A percentile compares a stretch with the other conserved stretches of the same genome.
These are phyloP conservation scores for Wallacemonas collosoma DNA, from an alignment of 208 protist genomes.

Conservation along the genomic window DNA sequence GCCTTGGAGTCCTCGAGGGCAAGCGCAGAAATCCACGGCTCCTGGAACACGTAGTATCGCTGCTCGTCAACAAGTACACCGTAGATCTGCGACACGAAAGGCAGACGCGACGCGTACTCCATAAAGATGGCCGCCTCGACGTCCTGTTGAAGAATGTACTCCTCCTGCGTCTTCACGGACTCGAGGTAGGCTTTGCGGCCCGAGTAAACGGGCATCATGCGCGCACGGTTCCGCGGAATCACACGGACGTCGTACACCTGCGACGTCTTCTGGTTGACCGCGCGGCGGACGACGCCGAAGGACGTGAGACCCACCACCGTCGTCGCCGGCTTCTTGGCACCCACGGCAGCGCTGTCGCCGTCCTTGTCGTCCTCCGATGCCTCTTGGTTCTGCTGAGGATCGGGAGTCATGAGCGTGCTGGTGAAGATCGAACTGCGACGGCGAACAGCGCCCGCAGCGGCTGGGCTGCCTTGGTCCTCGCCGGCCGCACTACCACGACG, in stretches of 20 bases:
- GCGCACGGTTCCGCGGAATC: conserved; percentile 59
- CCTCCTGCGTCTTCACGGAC: conserved; percentile 43
- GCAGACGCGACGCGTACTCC: conserved; percentile 78
- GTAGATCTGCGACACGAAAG: conserved; percentile 68
- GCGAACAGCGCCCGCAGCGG: conserved; percentile 11
- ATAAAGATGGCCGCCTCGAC: conserved; percentile 79
- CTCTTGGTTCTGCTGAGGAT: conserved; percentile 10
- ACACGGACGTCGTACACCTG: conserved; percentile 86
- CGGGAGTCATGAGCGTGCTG: conserved; percentile 34
- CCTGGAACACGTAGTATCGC: conserved; percentile 81
- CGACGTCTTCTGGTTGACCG: conserved; percentile 56
- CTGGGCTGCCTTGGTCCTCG: conserved; percentile 20
- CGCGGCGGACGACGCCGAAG: conserved; percentile 76
- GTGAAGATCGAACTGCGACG: conserved; percentile 66
- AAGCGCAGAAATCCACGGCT: conserved; percentile 77
- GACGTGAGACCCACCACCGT: conserved; percentile 59
- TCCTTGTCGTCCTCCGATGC: conserved; percentile 15
- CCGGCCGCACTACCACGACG: conserved; percentile 10
- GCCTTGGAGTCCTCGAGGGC: conserved; percentile 50
- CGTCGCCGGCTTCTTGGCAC: conserved; percentile 24
- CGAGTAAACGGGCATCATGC: conserved; percentile 40
- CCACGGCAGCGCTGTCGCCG: conserved; percentile 5
- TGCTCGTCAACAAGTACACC: conserved; percentile 78
- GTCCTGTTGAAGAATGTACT: conserved; percentile 52
- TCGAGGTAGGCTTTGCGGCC: conserved; percentile 9